These are phyloP conservation scores for Podosphaera leucotricha DNA, from an alignment of 2,329 filamentous ascomycete species.

Conservation along the genomic window DNA sequence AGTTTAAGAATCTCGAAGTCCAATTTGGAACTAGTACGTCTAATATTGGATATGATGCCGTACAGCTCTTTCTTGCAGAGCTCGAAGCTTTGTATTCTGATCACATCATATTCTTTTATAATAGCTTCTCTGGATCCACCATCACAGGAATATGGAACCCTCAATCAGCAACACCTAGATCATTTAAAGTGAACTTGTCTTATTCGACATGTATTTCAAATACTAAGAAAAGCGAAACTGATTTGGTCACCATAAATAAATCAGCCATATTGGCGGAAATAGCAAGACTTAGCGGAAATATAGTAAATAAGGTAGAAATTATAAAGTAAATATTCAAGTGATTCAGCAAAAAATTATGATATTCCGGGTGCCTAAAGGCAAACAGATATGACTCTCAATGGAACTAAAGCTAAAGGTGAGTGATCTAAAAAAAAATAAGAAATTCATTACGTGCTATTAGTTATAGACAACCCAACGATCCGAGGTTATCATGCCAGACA, in stretches of 20 bases:
- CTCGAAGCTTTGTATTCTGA: conserved; percentile 42
- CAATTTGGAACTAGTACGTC: conserved; percentile 21
- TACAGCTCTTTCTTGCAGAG: conserved; percentile 39
- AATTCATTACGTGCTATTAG: too few relatives aligned
- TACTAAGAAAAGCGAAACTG: conserved; percentile 19
- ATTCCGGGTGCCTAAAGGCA: too few relatives aligned
- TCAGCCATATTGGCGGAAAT: conserved; percentile 49
- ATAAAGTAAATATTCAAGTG: neutral
- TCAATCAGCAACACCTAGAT: conserved; percentile 19
- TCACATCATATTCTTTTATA: conserved; percentile 59
- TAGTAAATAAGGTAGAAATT: conserved; percentile 25
- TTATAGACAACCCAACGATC: too few relatives aligned
- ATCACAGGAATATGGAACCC: conserved; percentile 47
- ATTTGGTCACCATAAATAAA: conserved; percentile 36
- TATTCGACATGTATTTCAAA: conserved; percentile 33
- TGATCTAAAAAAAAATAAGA: too few relatives aligned
- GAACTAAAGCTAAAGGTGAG: too few relatives aligned
- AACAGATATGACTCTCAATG: too few relatives aligned
- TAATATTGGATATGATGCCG: conserved; percentile 33
- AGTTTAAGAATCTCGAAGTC: conserved; percentile 63
- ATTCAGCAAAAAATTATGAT: too few relatives aligned
- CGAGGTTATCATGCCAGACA: too few relatives aligned
- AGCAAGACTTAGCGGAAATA: conserved; percentile 36
- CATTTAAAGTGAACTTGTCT: conserved; percentile 47
- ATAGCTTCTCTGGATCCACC: conserved; percentile 29